phyloP scores from a whole-genome alignment of 2,329 filamentous ascomycete species.

The Keithomyces neogunnii region DNA sequence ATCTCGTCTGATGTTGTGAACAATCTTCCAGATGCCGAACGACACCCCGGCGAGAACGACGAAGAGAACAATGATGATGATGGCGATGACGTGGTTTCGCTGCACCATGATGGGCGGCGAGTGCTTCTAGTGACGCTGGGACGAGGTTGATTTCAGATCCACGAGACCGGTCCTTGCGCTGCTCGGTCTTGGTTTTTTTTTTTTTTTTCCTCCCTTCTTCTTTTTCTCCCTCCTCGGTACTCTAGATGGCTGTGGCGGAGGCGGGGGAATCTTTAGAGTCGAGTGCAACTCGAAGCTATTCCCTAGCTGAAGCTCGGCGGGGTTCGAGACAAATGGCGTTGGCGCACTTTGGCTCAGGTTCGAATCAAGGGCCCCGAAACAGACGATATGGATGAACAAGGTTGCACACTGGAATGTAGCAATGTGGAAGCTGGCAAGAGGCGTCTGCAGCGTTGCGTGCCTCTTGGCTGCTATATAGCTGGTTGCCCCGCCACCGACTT shows the following conservation, averaged over 20 bases:
- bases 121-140: background rate
- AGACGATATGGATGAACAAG: background rate
- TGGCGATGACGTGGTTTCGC: constrained; percentile 58
- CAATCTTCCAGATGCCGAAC: constrained; percentile 56
- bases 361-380: background rate
- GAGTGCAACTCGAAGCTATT: background rate
- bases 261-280: background rate
- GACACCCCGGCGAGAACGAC: constrained; percentile 51
- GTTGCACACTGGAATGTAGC: constrained; percentile 8
- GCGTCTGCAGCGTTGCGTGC: background rate
- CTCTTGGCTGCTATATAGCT: constrained; percentile 23
- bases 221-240: too few relatives aligned
- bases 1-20: constrained; percentile 39
- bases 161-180: too few relatives aligned
- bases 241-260: background rate
- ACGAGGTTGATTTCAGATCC: too few relatives aligned
- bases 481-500: constrained; percentile 41
- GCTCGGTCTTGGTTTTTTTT: too few relatives aligned
- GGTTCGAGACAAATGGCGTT: background rate
- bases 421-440: background rate
- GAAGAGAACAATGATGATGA: constrained; percentile 61
- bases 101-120: constrained; percentile 42
- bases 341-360: background rate
- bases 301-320: background rate
- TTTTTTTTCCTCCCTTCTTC: too few relatives aligned